Percentiles rank a stretch among this genome's conserved stretches.
Conservation (phyloP, 1,284 basidiomycete genomes). For the Cutaneotrichosporon daszewskae region DNA sequence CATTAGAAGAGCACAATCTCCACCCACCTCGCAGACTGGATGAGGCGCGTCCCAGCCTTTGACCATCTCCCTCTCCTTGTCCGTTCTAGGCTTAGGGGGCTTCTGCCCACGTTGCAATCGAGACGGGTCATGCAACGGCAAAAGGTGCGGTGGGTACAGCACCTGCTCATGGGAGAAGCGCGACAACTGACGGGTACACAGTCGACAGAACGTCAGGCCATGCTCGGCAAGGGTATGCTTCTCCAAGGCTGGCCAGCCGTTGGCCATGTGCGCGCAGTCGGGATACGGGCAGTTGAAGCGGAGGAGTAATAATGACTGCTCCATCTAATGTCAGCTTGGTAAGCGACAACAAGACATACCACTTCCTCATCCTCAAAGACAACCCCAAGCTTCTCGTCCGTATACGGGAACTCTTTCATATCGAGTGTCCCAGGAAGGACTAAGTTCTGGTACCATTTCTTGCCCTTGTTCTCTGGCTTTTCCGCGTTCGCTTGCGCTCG, state of each 20-base stretch:
- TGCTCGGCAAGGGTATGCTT: slow-evolving; percentile 56
- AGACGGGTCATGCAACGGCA: slow-evolving; percentile 74
- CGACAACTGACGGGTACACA: slow-evolving; percentile 86
- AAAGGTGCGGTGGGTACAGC: slow-evolving; percentile 65
- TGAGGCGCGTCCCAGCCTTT: slow-evolving; percentile 45
- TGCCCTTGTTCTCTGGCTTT: slow-evolving; percentile 34
- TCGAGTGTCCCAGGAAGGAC: slow-evolving; percentile 41
- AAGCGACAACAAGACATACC: slow-evolving; percentile 24
- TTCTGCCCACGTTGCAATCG: slow-evolving; percentile 53
- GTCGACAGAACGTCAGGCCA: slow-evolving; percentile 72
- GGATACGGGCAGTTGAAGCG: slow-evolving; percentile 78
- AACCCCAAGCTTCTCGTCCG: slow-evolving; percentile 71
- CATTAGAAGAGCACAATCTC: slow-evolving; percentile 27
- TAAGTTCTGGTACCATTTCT: slow-evolving; percentile 38
- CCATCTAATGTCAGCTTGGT: slow-evolving; percentile 56
- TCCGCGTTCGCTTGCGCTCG: slow-evolving; percentile 33
- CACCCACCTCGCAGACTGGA: slow-evolving; percentile 50
- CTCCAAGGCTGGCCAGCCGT: slow-evolving; percentile 84
- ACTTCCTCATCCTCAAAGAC: slow-evolving; percentile 87
- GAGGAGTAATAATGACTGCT: slow-evolving; percentile 84
- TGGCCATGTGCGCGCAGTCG: slow-evolving; percentile 74
- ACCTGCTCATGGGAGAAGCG: slow-evolving; percentile 95
- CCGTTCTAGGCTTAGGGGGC: slow-evolving; percentile 35
- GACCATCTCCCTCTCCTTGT: slow-evolving; percentile 41
- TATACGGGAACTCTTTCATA: slow-evolving; percentile 51